phyloP scores from a whole-genome alignment of 2,329 filamentous ascomycete genomes.

The Fusarium hainanense region DNA sequence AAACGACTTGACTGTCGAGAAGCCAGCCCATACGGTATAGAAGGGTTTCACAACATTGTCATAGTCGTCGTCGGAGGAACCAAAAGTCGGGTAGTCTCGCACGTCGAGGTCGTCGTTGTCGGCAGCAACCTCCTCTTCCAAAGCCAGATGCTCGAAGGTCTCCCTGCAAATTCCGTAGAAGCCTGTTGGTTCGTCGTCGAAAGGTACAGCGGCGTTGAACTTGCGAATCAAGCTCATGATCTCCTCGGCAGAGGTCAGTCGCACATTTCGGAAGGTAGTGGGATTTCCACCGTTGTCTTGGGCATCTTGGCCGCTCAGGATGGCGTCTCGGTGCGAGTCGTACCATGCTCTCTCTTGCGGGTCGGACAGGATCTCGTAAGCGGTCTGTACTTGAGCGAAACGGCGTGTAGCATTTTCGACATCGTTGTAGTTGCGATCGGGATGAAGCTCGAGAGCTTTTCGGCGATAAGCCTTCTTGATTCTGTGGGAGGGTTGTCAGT shows the following conservation, averaged over 20 bases:
- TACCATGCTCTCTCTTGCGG: conserved; percentile 98
- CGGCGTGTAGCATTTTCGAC: conserved; percentile 83
- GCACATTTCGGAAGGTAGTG: conserved; percentile 74
- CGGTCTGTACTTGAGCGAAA: conserved; percentile 92
- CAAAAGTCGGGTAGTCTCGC: conserved; percentile 84
- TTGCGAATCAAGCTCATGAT: conserved; percentile 81
- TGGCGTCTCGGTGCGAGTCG: conserved; percentile 89
- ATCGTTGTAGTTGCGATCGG: conserved; percentile 91
- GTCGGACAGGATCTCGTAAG: conserved; percentile 96
- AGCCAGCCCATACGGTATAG: conserved; percentile 83
- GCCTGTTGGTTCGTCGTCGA: conserved; percentile 80
- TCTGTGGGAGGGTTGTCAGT: conserved; percentile 55
- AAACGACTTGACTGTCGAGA: conserved; percentile 86
- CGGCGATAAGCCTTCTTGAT: conserved; percentile 93
- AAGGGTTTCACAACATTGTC: conserved; percentile 83
- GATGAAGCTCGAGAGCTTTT: conserved; percentile 93
- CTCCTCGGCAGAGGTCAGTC: conserved; percentile 82
- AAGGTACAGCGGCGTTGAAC: conserved; percentile 82
- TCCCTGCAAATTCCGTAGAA: conserved; percentile 86
- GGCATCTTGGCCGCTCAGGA: conserved; percentile 74
- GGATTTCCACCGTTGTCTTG: conserved; percentile 59
- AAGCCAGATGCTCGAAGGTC: conserved; percentile 81
- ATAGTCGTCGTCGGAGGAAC: conserved; percentile 77
- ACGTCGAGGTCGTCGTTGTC: conserved; percentile 72
- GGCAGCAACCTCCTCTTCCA: conserved; percentile 81